Conservation (phyloP, 2,329 filamentous ascomycete genomes). For the Metarhizium album region DNA sequence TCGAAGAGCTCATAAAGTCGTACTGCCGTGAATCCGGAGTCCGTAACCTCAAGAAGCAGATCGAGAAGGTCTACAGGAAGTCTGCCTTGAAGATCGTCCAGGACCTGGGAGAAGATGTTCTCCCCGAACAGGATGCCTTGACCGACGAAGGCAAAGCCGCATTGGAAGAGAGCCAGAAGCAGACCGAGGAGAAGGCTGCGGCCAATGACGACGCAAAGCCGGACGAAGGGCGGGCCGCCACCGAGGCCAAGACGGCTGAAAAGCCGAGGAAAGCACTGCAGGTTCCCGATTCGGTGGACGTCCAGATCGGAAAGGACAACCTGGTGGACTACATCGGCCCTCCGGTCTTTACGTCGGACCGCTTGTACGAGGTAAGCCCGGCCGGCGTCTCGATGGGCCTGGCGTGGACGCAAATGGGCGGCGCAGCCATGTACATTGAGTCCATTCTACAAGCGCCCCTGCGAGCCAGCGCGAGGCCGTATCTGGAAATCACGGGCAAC, state of each 20-base stretch:
- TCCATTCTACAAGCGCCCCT: conserved; percentile 84
- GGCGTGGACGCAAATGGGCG: conserved; percentile 96
- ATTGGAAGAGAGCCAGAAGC: conserved; percentile 58
- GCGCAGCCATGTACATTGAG: conserved; percentile 92
- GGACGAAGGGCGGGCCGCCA: conserved; percentile 14
- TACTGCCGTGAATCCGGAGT: conserved; percentile 97
- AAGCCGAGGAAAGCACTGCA: conserved; percentile 64
- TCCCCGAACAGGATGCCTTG: conserved; percentile 71
- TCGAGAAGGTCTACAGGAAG: conserved; percentile 97
- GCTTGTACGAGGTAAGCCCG: conserved; percentile 87
- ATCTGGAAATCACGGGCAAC: conserved; percentile 87
- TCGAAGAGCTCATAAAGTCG: conserved; percentile 94
- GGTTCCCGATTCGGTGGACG: conserved; percentile 78
- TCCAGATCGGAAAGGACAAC: conserved; percentile 78
- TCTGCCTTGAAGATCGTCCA: conserved; percentile 94
- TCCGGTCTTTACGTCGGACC: conserved; percentile 88
- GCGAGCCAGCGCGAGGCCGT: conserved; percentile 60
- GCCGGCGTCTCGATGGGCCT: conserved; percentile 95
- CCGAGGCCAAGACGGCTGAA: conserved; percentile 40
- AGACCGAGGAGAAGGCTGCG: conserved; percentile 48
- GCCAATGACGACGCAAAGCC: conserved; percentile 15
- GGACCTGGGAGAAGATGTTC: conserved; percentile 75
- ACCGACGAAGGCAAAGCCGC: conserved; percentile 80
- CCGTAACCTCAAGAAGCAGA: conserved; percentile 97
- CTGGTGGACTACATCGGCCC: conserved; percentile 95